Percentiles rank a stretch among this genome's conserved stretches.
Conservation (phyloP, 148 eudicot genomes). For the Dysphania ambrosioides region DNA sequence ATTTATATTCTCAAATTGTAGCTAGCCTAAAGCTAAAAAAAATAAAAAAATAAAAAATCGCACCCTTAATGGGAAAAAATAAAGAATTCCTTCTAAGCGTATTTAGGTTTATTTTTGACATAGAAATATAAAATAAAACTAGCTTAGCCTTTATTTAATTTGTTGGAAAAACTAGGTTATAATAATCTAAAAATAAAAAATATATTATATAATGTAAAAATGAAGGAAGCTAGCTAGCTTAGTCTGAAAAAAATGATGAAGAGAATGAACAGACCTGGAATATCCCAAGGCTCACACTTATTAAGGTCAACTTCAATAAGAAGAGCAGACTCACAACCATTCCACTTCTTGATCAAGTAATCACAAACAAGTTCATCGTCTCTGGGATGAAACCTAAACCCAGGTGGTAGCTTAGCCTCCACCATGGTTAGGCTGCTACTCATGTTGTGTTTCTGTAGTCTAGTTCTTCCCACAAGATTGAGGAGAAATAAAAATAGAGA, state of each 20-base stretch:
- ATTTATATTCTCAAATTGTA: too few relatives aligned
- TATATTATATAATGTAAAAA: too few relatives aligned
- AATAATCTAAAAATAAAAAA: not conserved
- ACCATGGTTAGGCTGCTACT: slow-evolving; percentile 57
- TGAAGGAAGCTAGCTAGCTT: too few relatives aligned
- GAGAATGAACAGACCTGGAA: slow-evolving; percentile 52
- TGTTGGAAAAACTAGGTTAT: too few relatives aligned
- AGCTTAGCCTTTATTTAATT: too few relatives aligned
- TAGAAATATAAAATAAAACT: too few relatives aligned
- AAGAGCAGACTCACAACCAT: slow-evolving; percentile 39
- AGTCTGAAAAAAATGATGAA: not conserved
- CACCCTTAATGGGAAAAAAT: too few relatives aligned
- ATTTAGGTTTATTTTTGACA: too few relatives aligned
- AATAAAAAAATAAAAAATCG: too few relatives aligned
- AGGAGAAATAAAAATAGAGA: slow-evolving; percentile 2
- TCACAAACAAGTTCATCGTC: slow-evolving; percentile 91
- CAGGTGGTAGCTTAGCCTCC: slow-evolving; percentile 82
- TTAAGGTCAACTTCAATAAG: slow-evolving; percentile 82
- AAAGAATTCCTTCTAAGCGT: too few relatives aligned
- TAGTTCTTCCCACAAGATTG: not conserved
- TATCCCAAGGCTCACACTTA: slow-evolving; percentile 93
- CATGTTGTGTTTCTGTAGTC: not conserved
- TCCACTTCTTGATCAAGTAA: slow-evolving; percentile 63
- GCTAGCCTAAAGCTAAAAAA: too few relatives aligned
- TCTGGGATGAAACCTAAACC: slow-evolving; percentile 84